Percentiles rank a stretch among this genome's conserved stretches.
Conservation (phyloP, 2,329 filamentous ascomycete species). For the Colletotrichum sidae region DNA sequence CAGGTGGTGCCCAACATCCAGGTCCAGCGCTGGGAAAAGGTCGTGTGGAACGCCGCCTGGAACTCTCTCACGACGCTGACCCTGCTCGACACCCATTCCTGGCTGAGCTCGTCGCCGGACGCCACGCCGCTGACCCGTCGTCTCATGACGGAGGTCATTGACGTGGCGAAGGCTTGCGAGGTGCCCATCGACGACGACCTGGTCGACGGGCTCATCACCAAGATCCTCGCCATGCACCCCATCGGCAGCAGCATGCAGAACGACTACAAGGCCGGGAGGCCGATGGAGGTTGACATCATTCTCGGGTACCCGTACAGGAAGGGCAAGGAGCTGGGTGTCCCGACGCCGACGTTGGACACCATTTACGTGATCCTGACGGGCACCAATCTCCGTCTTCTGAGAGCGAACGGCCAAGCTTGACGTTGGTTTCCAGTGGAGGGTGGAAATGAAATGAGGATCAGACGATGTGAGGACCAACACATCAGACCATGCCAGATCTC, state of each 20-base stretch:
- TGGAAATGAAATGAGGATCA: background rate
- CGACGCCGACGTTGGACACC: slow-evolving; percentile 62
- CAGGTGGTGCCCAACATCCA: slow-evolving; percentile 66
- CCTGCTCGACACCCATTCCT: slow-evolving; percentile 62
- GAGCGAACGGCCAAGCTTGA: slow-evolving; percentile 14
- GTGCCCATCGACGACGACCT: slow-evolving; percentile 58
- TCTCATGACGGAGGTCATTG: slow-evolving; percentile 64
- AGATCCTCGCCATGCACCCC: slow-evolving; percentile 58
- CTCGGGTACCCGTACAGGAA: slow-evolving; percentile 69
- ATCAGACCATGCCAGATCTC: background rate
- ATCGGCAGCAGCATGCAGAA: slow-evolving; percentile 65
- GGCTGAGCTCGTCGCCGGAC: slow-evolving; percentile 57
- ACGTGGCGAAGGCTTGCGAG: slow-evolving; percentile 66
- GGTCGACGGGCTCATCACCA: slow-evolving; percentile 59
- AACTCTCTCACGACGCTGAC: slow-evolving; percentile 71
- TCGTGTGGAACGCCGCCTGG: slow-evolving; percentile 71
- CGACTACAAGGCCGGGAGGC: slow-evolving; percentile 66
- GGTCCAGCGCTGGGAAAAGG: slow-evolving; percentile 68
- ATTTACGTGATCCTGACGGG: slow-evolving; percentile 50
- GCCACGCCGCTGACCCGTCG: slow-evolving; percentile 62
- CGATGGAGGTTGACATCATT: slow-evolving; percentile 73
- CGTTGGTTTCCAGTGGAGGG: background rate
- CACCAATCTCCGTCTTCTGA: slow-evolving; percentile 41
- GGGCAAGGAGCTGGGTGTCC: slow-evolving; percentile 63
- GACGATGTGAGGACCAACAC: background rate